These are phyloP conservation scores for Plasmodium vivax DNA, from an alignment of 169 alveolate species.

Conservation along the genomic window DNA sequence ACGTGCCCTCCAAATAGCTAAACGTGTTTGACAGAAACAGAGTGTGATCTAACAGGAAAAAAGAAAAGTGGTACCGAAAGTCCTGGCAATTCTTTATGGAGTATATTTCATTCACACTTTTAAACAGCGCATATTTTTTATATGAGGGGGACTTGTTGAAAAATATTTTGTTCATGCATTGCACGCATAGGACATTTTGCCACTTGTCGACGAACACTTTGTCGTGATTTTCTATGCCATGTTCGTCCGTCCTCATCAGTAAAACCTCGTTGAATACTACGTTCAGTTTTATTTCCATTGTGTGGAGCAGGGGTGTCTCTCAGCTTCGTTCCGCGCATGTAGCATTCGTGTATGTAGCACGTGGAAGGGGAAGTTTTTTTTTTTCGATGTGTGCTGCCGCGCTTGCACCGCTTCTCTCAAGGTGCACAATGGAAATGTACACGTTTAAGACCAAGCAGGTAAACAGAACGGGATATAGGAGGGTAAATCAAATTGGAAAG, in stretches of 20 bases:
- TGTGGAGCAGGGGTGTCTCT: background rate
- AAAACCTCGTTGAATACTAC: constrained; percentile 34
- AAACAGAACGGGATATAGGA: background rate
- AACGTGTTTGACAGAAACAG: constrained; percentile 63
- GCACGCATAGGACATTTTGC: constrained; percentile 49
- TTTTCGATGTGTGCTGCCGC: background rate
- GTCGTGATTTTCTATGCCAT: constrained; percentile 67
- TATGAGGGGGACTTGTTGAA: constrained; percentile 63
- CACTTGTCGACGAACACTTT: constrained; percentile 39
- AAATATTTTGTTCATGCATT: constrained; percentile 45
- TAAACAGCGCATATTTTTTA: constrained; percentile 68
- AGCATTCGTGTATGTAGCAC: background rate
- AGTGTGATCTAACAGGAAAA: constrained; percentile 56
- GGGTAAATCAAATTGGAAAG: background rate
- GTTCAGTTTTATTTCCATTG: constrained; percentile 70
- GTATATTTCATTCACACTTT: constrained; percentile 51
- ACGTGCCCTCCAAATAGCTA: constrained; percentile 47
- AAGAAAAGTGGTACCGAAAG: constrained; percentile 68
- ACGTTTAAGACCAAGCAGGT: background rate
- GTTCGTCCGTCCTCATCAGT: constrained; percentile 31
- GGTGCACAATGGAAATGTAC: background rate
- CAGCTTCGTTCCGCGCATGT: background rate
- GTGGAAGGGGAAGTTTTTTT: background rate
- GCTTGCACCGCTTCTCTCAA: background rate
- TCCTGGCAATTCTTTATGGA: constrained; percentile 41